Evolutionary conservation across 495 filamentous ascomycete genomes (phyloP).

Genomic region (Geopyxis carbonaria): DNA sequence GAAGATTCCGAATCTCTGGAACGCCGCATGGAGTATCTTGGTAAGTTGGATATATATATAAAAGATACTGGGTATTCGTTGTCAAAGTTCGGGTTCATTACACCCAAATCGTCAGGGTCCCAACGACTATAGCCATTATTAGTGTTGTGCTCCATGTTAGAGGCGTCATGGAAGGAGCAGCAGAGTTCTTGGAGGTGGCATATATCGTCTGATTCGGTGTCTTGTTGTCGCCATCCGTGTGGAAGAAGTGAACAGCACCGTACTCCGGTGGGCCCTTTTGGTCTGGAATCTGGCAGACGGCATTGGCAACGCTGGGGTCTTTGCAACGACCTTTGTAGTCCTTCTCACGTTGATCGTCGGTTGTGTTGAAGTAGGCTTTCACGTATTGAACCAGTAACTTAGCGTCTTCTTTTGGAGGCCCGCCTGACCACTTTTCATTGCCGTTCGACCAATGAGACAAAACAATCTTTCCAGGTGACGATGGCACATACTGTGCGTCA

Average conservation of each 20-base stretch:
- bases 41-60: too few relatives aligned
- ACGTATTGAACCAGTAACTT: slow-evolving; percentile 45
- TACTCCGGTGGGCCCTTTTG: slow-evolving; percentile 28
- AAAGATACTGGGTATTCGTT: too few relatives aligned
- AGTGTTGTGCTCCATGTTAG: too few relatives aligned
- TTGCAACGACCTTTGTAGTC: slow-evolving; percentile 35
- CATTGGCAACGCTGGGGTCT: slow-evolving; percentile 26
- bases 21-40: too few relatives aligned
- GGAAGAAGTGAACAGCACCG: slow-evolving; percentile 42
- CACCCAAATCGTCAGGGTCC: too few relatives aligned
- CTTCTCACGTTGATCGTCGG: slow-evolving; percentile 27
- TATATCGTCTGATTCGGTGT: slow-evolving; percentile 43
- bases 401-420: slow-evolving; percentile 45
- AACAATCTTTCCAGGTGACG: slow-evolving; percentile 42
- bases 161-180: slow-evolving; percentile 62
- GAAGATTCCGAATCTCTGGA: too few relatives aligned
- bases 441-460: slow-evolving; percentile 69
- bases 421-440: slow-evolving; percentile 46
- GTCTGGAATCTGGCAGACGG: slow-evolving; percentile 45
- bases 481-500: slow-evolving; percentile 36
- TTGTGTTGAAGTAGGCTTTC: slow-evolving; percentile 65
- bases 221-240: slow-evolving; percentile 31
- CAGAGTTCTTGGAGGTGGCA: slow-evolving; percentile 48
- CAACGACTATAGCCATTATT: too few relatives aligned
- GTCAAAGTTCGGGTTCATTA: too few relatives aligned